Evolutionary conservation across 2,329 filamentous ascomycete species (phyloP).

Genomic region (Colletotrichum neosansevieriae): DNA sequence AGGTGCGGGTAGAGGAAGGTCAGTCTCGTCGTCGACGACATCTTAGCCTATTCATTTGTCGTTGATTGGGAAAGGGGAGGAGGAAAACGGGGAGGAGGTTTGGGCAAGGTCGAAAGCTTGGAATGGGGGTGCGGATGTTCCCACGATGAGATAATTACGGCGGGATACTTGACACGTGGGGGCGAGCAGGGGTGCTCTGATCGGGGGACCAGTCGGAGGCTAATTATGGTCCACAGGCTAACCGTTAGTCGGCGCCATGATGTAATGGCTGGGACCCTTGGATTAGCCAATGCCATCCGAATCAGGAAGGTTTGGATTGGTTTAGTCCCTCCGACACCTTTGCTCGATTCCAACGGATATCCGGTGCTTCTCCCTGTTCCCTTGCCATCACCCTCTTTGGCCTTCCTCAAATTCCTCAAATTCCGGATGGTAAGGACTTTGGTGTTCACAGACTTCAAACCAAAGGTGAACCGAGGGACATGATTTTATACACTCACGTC

Average conservation of each 20-base stretch:
- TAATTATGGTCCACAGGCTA: background rate
- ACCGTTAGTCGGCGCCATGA: slow-evolving; percentile 30
- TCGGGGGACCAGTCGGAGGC: slow-evolving; percentile 22
- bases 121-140: slow-evolving; percentile 6
- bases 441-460: background rate
- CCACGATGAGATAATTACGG: slow-evolving; percentile 32
- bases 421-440: background rate
- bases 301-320: slow-evolving; percentile 1
- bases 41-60: slow-evolving; percentile 47
- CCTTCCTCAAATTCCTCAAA: background rate
- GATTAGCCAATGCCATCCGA: slow-evolving; percentile 12
- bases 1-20: slow-evolving; percentile 78
- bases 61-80: background rate
- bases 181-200: background rate
- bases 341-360: background rate
- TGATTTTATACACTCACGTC: slow-evolving; percentile 26
- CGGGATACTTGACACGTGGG: slow-evolving; percentile 20
- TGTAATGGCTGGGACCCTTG: slow-evolving; percentile 25
- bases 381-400: background rate
- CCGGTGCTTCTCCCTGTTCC: background rate
- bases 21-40: slow-evolving; percentile 74
- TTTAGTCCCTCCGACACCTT: background rate
- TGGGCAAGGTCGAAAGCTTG: background rate
- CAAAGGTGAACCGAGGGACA: no score
- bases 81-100: no score